These are phyloP conservation scores for Leishmania guyanensis DNA, from an alignment of 208 protist genomes.

Conservation along the genomic window DNA sequence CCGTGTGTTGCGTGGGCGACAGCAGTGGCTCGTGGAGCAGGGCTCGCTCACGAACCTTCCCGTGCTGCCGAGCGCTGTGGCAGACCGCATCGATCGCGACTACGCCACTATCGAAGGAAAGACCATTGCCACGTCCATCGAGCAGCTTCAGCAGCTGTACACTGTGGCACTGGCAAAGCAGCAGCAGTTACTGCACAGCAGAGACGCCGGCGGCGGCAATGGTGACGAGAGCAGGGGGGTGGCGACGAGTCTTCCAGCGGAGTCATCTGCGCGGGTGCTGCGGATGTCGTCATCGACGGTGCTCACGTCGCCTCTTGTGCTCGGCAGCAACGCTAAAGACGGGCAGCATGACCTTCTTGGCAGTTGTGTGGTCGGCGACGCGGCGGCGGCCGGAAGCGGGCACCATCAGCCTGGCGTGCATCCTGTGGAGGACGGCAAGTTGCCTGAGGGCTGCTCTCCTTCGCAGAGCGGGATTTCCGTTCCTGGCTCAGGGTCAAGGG, in stretches of 20 bases:
- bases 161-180: constrained; percentile 1
- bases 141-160: constrained; percentile 47
- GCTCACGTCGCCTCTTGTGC: background rate
- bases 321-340: background rate
- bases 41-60: constrained; percentile 30
- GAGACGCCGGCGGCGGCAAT: background rate
- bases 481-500: background rate
- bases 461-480: background rate
- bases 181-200: constrained; percentile 8
- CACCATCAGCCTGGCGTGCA: background rate
- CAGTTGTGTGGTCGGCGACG: background rate
- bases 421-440: background rate
- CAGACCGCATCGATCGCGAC: constrained; percentile 51
- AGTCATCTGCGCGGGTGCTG: constrained; percentile 3
- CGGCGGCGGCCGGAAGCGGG: background rate
- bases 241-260: background rate
- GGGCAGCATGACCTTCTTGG: background rate
- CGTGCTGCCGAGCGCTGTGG: constrained; percentile 35
- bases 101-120: constrained; percentile 75
- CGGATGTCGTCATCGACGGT: background rate
- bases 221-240: background rate
- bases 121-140: constrained; percentile 60
- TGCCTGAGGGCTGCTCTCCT: background rate
- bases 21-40: constrained; percentile 50
- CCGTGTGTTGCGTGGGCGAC: constrained; percentile 49